Evolutionary conservation across 768 basidiomycete genomes (phyloP).

Genomic region (Amanita exitialis): DNA sequence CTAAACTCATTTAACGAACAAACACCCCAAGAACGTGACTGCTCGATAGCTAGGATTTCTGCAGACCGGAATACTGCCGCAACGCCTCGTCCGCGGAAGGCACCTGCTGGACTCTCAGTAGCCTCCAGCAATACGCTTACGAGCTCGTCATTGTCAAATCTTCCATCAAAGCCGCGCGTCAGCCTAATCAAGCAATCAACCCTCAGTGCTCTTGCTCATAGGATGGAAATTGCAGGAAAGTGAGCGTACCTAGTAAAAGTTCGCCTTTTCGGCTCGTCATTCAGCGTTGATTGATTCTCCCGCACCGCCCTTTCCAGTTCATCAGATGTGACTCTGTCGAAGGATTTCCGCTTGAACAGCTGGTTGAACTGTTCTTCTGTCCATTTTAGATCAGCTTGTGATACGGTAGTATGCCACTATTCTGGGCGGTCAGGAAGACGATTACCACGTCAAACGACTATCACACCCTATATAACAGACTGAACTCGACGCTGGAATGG

Average conservation of each 20-base stretch:
- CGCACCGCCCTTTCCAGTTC: conserved; percentile 16
- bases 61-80: conserved; percentile 37
- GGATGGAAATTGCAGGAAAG: not conserved
- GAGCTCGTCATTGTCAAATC: conserved; percentile 44
- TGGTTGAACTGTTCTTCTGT: conserved; percentile 33
- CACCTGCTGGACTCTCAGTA: conserved; percentile 33
- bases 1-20: conserved; percentile 51
- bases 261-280: conserved; percentile 23
- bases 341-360: conserved; percentile 27
- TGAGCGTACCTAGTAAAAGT: conserved; percentile 34
- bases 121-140: conserved; percentile 35
- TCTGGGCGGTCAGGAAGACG: not conserved
- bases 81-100: conserved; percentile 37
- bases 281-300: conserved; percentile 4
- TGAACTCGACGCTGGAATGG: conserved; percentile 62
- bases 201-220: not conserved
- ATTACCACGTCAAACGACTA: not conserved
- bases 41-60: conserved; percentile 47
- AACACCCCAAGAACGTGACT: conserved; percentile 44
- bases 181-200: conserved; percentile 20
- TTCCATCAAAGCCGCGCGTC: conserved; percentile 32
- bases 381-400: conserved; percentile 40
- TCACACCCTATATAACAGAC: conserved; percentile 32
- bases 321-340: conserved; percentile 20
- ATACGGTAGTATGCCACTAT: conserved; percentile 50